A percentile compares a stretch with the other conserved stretches of the same genome.
Conservation (phyloP, 441 rosid genomes). For the Brassica hybrid region DNA sequence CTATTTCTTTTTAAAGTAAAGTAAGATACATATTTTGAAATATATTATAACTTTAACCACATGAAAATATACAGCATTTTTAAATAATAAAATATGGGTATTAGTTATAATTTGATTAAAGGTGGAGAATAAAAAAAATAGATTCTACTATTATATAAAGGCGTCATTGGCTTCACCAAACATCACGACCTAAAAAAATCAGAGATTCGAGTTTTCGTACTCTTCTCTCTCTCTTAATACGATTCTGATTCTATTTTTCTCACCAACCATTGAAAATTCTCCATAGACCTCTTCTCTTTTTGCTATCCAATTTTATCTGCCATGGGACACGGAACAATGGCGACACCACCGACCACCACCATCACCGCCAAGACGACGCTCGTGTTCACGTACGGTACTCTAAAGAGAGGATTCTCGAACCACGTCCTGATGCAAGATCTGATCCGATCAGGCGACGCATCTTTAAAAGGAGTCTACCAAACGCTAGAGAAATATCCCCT, state of each 20-base stretch:
- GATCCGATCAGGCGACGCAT: constrained; percentile 62
- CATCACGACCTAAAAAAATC: constrained; percentile 21
- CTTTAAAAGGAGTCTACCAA: constrained; percentile 54
- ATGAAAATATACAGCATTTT: too few relatives aligned
- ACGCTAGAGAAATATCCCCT: constrained; percentile 60
- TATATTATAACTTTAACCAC: too few relatives aligned
- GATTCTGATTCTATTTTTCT: constrained; percentile 33
- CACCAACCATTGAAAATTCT: constrained; percentile 32
- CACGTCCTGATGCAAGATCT: constrained; percentile 65
- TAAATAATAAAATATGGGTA: too few relatives aligned
- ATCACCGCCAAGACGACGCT: constrained; percentile 12
- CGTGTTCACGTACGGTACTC: constrained; percentile 72
- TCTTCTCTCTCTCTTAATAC: constrained; percentile 5
- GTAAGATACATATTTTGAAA: too few relatives aligned
- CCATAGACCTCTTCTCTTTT: too few relatives aligned
- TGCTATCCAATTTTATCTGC: too few relatives aligned
- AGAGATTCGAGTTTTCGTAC: constrained; percentile 33
- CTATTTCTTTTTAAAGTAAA: too few relatives aligned
- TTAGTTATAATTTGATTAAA: background rate
- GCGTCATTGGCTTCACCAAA: constrained; percentile 31
- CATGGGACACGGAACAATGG: constrained; percentile 42
- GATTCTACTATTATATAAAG: constrained; percentile 36
- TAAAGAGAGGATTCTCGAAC: constrained; percentile 71
- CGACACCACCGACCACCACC: constrained; percentile 1
- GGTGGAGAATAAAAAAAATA: background rate